Evolutionary conservation across 495 filamentous ascomycete genomes (phyloP).

Genomic region (Parmelia sp.): DNA sequence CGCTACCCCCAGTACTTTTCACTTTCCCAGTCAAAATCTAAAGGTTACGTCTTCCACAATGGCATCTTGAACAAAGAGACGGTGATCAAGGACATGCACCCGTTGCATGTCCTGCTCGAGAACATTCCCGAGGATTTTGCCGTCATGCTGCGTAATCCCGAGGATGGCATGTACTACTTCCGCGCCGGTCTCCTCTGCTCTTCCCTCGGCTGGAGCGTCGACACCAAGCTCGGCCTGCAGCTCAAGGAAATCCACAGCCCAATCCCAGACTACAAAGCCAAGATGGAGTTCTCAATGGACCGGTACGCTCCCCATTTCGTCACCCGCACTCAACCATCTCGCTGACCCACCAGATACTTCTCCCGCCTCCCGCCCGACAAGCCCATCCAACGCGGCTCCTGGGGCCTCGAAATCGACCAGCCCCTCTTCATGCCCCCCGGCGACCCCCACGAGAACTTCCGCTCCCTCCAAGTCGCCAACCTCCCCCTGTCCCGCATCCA

Average conservation of each 20-base stretch:
- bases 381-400: slow-evolving; percentile 82
- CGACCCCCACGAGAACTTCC: slow-evolving; percentile 58
- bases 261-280: slow-evolving; percentile 85
- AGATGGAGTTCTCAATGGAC: slow-evolving; percentile 87
- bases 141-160: slow-evolving; percentile 66
- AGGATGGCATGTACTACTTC: slow-evolving; percentile 67
- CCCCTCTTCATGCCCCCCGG: slow-evolving; percentile 74
- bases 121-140: slow-evolving; percentile 88
- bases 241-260: slow-evolving; percentile 69
- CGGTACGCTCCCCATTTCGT: slow-evolving; percentile 39
- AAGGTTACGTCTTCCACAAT: slow-evolving; percentile 62
- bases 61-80: slow-evolving; percentile 59
- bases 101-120: slow-evolving; percentile 67
- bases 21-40: slow-evolving; percentile 38
- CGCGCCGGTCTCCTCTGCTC: slow-evolving; percentile 76
- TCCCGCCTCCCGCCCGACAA: slow-evolving; percentile 65
- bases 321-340: neutral
- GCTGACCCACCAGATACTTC: slow-evolving; percentile 55
- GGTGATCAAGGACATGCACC: slow-evolving; percentile 55
- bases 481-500: slow-evolving; percentile 55
- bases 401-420: slow-evolving; percentile 72
- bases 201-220: slow-evolving; percentile 73
- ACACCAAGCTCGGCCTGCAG: slow-evolving; percentile 64
- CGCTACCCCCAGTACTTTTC: slow-evolving; percentile 78
- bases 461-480: slow-evolving; percentile 49